These are phyloP conservation scores for Abrus pulchellus DNA, from an alignment of 306 rosid species.

Conservation along the genomic window DNA sequence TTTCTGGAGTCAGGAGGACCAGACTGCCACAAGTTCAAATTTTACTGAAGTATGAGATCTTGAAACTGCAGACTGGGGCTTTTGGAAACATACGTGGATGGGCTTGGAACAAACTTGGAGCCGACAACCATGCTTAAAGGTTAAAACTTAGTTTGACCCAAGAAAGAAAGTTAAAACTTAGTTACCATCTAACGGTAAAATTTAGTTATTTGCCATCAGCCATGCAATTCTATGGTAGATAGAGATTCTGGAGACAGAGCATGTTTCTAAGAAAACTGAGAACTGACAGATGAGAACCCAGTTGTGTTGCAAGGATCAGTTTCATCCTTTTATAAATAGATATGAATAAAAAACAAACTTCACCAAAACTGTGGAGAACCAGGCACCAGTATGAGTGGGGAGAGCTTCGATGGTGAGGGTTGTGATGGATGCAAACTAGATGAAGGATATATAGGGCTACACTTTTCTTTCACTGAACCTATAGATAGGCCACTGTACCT, in stretches of 20 bases:
- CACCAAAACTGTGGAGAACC: slow-evolving; percentile 21
- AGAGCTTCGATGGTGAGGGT: slow-evolving; percentile 2
- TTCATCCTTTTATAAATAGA: not conserved
- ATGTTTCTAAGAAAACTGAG: slow-evolving; percentile 4
- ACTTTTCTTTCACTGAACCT: slow-evolving; percentile 13
- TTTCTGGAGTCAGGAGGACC: slow-evolving; percentile 12
- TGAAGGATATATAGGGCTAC: not conserved
- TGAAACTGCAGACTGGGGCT: not conserved
- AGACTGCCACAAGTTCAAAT: slow-evolving; percentile 33
- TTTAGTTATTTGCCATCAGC: not conserved
- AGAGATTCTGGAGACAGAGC: slow-evolving; percentile 19
- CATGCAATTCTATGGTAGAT: slow-evolving; percentile 19
- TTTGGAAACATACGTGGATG: slow-evolving; percentile 14
- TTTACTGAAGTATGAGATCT: slow-evolving; percentile 23
- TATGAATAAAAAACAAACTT: not conserved
- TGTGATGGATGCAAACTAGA: slow-evolving; percentile 9
- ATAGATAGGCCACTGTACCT: not conserved
- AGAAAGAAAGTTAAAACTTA: not conserved
- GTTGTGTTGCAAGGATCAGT: not conserved
- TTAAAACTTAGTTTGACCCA: not conserved
- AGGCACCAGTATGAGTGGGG: slow-evolving; percentile 3
- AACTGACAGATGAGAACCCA: not conserved
- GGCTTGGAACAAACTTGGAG: slow-evolving; percentile 16
- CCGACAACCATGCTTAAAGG: slow-evolving; percentile 13
- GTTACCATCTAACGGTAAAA: slow-evolving; percentile 16